These are phyloP conservation scores for Usnea hakonensis DNA, from an alignment of 495 filamentous ascomycete genomes.

Conservation along the genomic window DNA sequence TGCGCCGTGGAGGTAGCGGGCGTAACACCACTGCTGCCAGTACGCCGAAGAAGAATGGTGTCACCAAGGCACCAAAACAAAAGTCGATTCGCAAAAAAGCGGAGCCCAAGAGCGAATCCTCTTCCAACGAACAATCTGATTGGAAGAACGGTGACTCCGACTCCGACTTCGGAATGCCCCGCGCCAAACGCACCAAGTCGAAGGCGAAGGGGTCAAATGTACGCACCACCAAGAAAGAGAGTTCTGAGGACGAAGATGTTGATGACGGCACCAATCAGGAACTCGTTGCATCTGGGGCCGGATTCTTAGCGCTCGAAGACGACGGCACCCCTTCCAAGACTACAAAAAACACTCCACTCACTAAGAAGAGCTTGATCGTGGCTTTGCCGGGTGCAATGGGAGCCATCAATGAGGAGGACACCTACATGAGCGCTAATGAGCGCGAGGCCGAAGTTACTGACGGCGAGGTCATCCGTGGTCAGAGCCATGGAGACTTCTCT, in stretches of 20 bases:
- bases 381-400: background rate
- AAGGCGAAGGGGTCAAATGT: background rate
- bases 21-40: background rate
- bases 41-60: background rate
- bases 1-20: slow-evolving; percentile 28
- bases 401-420: background rate
- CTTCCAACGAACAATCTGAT: slow-evolving; percentile 17
- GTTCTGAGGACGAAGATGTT: slow-evolving; percentile 11
- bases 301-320: too few species aligned
- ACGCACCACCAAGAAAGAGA: slow-evolving; percentile 3
- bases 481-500: background rate
- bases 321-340: background rate
- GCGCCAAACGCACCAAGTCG: slow-evolving; percentile 9
- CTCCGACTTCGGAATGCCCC: slow-evolving; percentile 21
- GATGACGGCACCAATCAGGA: background rate
- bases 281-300: background rate
- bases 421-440: background rate
- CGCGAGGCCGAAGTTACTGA: background rate
- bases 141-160: slow-evolving; percentile 19
- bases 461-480: background rate
- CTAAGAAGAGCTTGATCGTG: background rate
- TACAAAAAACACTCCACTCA: background rate
- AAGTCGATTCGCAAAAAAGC: background rate
- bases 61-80: too few species aligned
- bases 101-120: slow-evolving; percentile 12